phyloP scores from a whole-genome alignment of 2,329 filamentous ascomycete genomes.

The Ciborinia camelliae region DNA sequence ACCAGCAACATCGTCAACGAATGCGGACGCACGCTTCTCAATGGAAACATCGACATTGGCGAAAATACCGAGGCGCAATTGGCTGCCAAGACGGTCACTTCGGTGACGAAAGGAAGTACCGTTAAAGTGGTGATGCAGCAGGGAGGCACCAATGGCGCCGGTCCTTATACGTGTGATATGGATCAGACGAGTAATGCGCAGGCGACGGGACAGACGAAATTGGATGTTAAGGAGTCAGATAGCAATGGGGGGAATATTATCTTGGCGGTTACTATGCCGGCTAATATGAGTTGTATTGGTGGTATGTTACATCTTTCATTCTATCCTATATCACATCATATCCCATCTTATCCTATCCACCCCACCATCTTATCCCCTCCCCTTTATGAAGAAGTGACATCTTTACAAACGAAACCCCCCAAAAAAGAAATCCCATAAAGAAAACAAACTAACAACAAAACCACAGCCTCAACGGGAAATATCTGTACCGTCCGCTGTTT shows the following conservation, averaged over 20 bases:
- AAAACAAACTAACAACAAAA: constrained; percentile 1
- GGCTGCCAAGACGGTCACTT: constrained; percentile 45
- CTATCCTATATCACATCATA: no score
- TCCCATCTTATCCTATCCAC: no score
- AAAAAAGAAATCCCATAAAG: no score
- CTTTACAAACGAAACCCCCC: no score
- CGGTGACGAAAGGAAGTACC: constrained; percentile 46
- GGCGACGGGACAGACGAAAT: not conserved
- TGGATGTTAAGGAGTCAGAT: not conserved
- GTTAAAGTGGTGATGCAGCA: constrained; percentile 53
- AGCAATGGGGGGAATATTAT: not conserved
- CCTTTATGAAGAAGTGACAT: no score
- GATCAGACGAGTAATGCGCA: constrained; percentile 42
- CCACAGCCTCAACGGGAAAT: constrained; percentile 46
- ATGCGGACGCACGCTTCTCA: constrained; percentile 59
- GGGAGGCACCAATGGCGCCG: constrained; percentile 52
- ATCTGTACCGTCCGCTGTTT: constrained; percentile 58
- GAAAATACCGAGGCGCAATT: constrained; percentile 54
- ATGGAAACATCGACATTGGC: constrained; percentile 60
- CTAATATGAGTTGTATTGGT: constrained; percentile 6
- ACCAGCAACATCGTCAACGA: constrained; percentile 51
- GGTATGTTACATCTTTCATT: not conserved
- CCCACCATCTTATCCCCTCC: not conserved
- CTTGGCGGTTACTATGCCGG: constrained; percentile 1
- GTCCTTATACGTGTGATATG: constrained; percentile 54